Conservation (phyloP, 2,329 filamentous ascomycete species). For the Shiraia bambusicola region DNA sequence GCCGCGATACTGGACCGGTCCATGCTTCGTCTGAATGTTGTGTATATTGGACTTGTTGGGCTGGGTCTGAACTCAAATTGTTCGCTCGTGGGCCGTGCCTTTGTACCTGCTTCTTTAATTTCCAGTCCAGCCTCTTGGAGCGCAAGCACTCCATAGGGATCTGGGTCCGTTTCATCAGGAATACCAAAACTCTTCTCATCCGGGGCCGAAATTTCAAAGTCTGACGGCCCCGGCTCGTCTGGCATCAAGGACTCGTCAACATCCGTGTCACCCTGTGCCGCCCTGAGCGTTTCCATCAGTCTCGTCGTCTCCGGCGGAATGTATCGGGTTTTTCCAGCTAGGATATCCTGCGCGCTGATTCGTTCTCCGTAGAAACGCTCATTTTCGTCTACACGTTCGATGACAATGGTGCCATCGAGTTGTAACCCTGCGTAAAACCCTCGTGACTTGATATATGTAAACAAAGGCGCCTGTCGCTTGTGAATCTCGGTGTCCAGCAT, state of each 20-base stretch:
- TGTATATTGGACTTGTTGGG: conserved; percentile 70
- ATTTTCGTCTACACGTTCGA: conserved; percentile 86
- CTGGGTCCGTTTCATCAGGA: conserved; percentile 77
- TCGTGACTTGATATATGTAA: conserved; percentile 85
- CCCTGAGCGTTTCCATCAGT: conserved; percentile 80
- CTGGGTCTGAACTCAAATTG: conserved; percentile 80
- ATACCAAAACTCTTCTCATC: conserved; percentile 69
- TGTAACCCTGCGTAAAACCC: conserved; percentile 87
- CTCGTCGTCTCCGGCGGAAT: conserved; percentile 59
- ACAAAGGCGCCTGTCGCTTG: conserved; percentile 70
- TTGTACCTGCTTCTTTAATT: conserved; percentile 84
- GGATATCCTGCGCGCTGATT: conserved; percentile 62
- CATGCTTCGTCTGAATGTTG: conserved; percentile 66
- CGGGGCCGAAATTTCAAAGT: conserved; percentile 59
- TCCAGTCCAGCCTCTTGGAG: conserved; percentile 88
- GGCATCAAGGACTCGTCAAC: conserved; percentile 70
- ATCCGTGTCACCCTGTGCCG: conserved; percentile 79
- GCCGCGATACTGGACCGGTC: conserved; percentile 63
- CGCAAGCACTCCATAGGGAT: conserved; percentile 87
- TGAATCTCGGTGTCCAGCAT: conserved; percentile 69
- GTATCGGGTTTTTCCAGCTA: conserved; percentile 60
- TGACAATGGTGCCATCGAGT: conserved; percentile 82
- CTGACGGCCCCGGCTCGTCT: conserved; percentile 72
- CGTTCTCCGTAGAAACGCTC: conserved; percentile 77
- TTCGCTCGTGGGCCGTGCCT: conserved; percentile 70